Percentiles rank a stretch among this genome's conserved stretches.
phyloP scores from a whole-genome alignment of 768 basidiomycete genomes.

The Lactarius sanguifluus region DNA sequence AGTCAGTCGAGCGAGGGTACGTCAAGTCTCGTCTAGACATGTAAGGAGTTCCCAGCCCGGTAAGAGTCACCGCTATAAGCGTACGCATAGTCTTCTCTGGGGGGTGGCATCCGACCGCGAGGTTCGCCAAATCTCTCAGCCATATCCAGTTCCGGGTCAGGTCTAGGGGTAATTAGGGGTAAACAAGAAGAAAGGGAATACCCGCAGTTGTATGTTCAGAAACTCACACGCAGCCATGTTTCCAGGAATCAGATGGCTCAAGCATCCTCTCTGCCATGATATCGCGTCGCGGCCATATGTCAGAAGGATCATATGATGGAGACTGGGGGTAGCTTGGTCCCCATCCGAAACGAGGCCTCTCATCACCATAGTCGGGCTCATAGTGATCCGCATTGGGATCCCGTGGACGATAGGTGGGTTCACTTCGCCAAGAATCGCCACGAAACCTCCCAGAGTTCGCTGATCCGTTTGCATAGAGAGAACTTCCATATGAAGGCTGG shows the following conservation, averaged over 20 bases:
- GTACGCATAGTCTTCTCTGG: constrained; percentile 38
- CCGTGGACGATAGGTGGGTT: constrained; percentile 46
- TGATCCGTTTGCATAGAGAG: constrained; percentile 42
- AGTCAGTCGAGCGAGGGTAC: constrained; percentile 42
- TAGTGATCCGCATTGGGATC: constrained; percentile 22
- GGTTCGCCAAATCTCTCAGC: constrained; percentile 26
- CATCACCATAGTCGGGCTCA: constrained; percentile 16
- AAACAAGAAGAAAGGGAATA: constrained; percentile 13
- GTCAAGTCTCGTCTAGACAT: constrained; percentile 43
- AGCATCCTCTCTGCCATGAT: constrained; percentile 55
- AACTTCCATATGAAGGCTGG: constrained; percentile 41
- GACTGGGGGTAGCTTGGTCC: constrained; percentile 26
- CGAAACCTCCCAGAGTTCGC: constrained; percentile 43
- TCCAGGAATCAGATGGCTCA: constrained; percentile 71
- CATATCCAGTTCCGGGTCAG: constrained; percentile 15
- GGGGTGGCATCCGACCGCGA: constrained; percentile 22
- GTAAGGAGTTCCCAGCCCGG: constrained; percentile 38
- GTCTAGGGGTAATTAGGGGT: constrained; percentile 19
- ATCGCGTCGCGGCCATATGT: constrained; percentile 36
- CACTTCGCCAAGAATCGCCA: constrained; percentile 40
- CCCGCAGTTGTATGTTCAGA: background rate
- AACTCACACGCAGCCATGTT: constrained; percentile 24
- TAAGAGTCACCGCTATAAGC: constrained; percentile 52
- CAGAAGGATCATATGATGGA: constrained; percentile 34
- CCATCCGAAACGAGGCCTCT: constrained; percentile 19